Conservation (phyloP, 164 flowering plant genomes). For the Platanus orientalis region DNA sequence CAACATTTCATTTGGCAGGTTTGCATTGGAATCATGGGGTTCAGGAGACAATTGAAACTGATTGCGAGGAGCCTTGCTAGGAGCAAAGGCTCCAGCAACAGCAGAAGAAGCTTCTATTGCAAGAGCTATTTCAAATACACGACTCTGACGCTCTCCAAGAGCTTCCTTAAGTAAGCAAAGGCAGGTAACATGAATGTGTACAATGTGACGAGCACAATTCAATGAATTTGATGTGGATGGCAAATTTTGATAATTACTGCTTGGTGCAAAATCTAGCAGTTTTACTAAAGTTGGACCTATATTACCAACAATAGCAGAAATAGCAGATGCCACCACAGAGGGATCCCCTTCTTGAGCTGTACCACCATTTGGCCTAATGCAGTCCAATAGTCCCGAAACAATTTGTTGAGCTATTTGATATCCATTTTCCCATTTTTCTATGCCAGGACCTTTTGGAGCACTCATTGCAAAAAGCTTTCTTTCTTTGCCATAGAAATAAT, state of each 20-base stretch:
- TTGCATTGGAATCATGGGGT: conserved; percentile 51
- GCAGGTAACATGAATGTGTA: conserved; percentile 65
- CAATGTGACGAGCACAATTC: conserved; percentile 52
- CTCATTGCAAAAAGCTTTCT: conserved; percentile 49
- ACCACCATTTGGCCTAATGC: conserved; percentile 84
- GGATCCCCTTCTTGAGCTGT: conserved; percentile 97
- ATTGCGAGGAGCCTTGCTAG: conserved; percentile 66
- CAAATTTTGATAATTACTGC: conserved; percentile 35
- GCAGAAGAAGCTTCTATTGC: conserved; percentile 81
- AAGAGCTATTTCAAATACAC: conserved; percentile 91
- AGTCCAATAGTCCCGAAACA: conserved; percentile 58
- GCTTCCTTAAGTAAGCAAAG: conserved; percentile 85
- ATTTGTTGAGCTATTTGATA: conserved; percentile 70
- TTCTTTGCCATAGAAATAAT: conserved; percentile 57
- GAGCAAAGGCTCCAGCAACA: conserved; percentile 56
- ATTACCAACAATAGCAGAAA: conserved; percentile 84
- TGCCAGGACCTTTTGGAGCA: conserved; percentile 35
- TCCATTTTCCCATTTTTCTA: conserved; percentile 77
- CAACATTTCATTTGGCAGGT: conserved; percentile 44
- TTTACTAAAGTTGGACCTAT: conserved; percentile 60
- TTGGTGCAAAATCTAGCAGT: conserved; percentile 54
- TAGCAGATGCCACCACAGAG: conserved; percentile 76
- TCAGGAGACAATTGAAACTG: conserved; percentile 78
- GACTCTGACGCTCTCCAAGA: conserved; percentile 90
- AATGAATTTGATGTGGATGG: conserved; percentile 43